Base-by-base conservation (phyloP, 352 stramenopile species). In the Phytophthora colocasiae region DNA sequence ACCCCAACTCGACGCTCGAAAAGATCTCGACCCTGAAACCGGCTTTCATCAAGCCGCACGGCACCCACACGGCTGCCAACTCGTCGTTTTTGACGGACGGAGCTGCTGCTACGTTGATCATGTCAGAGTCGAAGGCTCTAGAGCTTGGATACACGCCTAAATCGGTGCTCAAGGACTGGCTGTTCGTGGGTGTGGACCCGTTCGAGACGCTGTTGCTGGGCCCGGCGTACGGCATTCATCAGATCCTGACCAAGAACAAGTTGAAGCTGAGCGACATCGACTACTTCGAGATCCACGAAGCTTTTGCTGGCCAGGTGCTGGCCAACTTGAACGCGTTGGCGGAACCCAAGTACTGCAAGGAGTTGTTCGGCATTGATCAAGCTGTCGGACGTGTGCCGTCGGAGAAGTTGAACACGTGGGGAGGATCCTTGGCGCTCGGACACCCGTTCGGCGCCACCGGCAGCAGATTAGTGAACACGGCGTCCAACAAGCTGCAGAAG, bases 211-310 rank as follows among this genome's bases (percentile, higher is more conserved):
- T 98, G 66, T 66, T 99, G 55, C 79, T 98, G 6, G 97, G 97
- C 43, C 98, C 98, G 7, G 98, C 98, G 9, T 99, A 98, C 73
- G 97, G 83, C 29, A 97, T 97, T 64, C 78, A 91, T 60, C 83
- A 93, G 59, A 75, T 97, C 31, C 67, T 97, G 44, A 73, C 77
- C 40, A 86, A 89, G 60, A 85, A 95, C 78, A 93, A 94, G 61
- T 71, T 97, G 41, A 96, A 78, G 80, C 69, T 91, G 61, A 93
- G 92, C 59, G 97, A 99, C 71, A 98, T 99, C 75, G 97, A 98
- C 73, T 97, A 98, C 53, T 99, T 98, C 65, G 98, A 99, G 86
- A 98, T 99, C 70, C 98, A 99, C 75, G 98, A 99, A 71, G 97
- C 97, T 11, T 99, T 99, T 81, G 97, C 97, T 26, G 97, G 97